These are phyloP conservation scores for Coccomyxa sp. DNA, from an alignment of 139 green algal genomes.

Conservation along the genomic window DNA sequence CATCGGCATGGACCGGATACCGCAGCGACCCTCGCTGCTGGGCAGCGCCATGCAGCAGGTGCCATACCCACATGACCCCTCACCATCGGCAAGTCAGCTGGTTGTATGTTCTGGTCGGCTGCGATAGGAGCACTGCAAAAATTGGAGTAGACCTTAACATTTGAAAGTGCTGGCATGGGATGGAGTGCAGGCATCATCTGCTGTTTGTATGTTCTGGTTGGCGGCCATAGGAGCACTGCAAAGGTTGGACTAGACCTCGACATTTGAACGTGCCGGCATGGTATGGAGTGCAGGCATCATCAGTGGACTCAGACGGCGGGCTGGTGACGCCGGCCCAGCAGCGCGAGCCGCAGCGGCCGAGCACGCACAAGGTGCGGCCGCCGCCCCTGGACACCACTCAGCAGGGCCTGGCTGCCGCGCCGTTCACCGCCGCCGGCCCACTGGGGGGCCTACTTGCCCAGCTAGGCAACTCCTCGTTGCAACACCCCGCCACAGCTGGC, in stretches of 20 bases:
- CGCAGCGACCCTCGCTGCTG: not conserved
- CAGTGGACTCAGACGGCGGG: no score
- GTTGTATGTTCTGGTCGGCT: no score
- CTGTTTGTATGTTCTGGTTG: no score
- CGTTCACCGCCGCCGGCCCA: not conserved
- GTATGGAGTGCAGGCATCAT: no score
- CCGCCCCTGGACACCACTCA: slow-evolving; percentile 6
- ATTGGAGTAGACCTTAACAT: no score
- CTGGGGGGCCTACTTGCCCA: slow-evolving; percentile 18
- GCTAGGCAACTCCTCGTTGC: not conserved
- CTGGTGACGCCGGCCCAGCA: slow-evolving; percentile 12
- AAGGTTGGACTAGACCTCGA: no score
- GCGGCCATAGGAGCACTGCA: no score
- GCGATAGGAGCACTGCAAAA: no score
- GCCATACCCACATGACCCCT: not conserved
- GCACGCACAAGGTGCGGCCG: not conserved
- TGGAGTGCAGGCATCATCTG: no score
- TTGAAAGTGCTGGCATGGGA: no score
- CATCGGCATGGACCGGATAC: not conserved
- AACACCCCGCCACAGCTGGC: not conserved
- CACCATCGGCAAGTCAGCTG: no score
- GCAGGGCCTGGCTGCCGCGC: not conserved
- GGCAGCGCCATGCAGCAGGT: slow-evolving; percentile 11
- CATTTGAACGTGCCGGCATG: no score
- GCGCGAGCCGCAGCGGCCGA: slow-evolving; percentile 1